Base-by-base conservation (phyloP, 768 basidiomycete genomes). In the Dentipellis fragilis region DNA sequence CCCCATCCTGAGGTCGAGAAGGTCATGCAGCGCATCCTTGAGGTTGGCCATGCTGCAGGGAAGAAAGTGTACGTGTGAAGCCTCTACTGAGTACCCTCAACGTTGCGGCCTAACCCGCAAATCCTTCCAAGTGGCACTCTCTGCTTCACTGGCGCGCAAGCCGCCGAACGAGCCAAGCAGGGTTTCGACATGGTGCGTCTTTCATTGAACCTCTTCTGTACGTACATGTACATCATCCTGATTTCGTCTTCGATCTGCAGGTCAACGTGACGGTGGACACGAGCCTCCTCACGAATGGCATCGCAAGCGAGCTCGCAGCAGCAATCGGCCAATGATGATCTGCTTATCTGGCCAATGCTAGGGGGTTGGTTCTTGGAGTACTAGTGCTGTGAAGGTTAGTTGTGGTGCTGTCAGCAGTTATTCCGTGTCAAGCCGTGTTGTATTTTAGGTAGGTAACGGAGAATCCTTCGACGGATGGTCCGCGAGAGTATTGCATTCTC, bases 1-100 rank as follows among this genome's bases (percentile, higher is more conserved):
- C 81, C 82, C 0, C 80, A 85, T 58, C 80, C 83, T 0, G 77
- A 82, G 2, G 78, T 84, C 3, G 85, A 87, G 63, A 68, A 72
- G 54, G 65, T 78, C 8, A 83, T 87, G 37, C 79, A 84, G 56
- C 65, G 66, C 14, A 78, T 86, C 22, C 69, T 81, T 34, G 61
- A 70, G 40, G 74, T 65, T 1, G 69, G 79, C 0, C 84, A 86
- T 59, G 63, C 61, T 45, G 74, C 75, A 8, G 74, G 77, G 19
- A 87, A 85, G 72, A 87, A 86, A 71, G 84, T 83, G 84, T 84
- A 56, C 17, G 71, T 6, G 29, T 29, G 29, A 29, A 29, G 29
- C 29, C 29, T 54, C n/a, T 4, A 16, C 17, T 8, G 23, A 34
- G 10, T 35, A 6, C 23, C 5, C 16, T 22, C n/a, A 11, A 29